Percentiles rank a stretch among this genome's conserved stretches.
phyloP scores from a whole-genome alignment of 495 filamentous ascomycete species.

The Margaritispora aquatica region DNA sequence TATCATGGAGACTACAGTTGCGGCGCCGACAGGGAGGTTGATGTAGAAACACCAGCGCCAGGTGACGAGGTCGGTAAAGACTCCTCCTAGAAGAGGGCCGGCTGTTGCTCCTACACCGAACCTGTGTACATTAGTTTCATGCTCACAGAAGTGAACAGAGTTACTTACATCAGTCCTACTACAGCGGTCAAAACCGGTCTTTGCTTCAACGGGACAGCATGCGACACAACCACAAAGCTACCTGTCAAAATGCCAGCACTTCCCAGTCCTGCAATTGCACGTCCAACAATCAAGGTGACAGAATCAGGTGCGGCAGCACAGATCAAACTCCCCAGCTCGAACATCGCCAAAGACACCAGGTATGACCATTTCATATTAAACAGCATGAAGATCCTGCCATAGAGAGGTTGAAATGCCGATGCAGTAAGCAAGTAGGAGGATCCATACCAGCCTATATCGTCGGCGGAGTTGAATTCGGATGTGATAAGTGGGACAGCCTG shows the following conservation, averaged over 20 bases:
- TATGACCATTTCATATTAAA: constrained; percentile 39
- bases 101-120: constrained; percentile 60
- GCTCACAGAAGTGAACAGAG: neutral
- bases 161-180: constrained; percentile 13
- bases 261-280: constrained; percentile 41
- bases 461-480: constrained; percentile 36
- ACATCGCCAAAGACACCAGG: constrained; percentile 34
- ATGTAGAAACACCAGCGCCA: constrained; percentile 24
- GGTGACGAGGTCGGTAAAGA: constrained; percentile 43
- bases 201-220: constrained; percentile 9
- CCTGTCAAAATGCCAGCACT: constrained; percentile 33
- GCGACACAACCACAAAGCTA: constrained; percentile 43
- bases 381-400: constrained; percentile 41
- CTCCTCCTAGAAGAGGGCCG: constrained; percentile 59
- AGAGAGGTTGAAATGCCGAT: constrained; percentile 40
- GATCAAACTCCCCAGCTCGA: constrained; percentile 45
- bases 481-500: constrained; percentile 44
- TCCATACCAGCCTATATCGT: constrained; percentile 51
- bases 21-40: constrained; percentile 50
- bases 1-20: constrained; percentile 34
- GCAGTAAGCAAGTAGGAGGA: constrained; percentile 44
- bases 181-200: constrained; percentile 14
- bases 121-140: constrained; percentile 11
- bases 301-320: constrained; percentile 49
- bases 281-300: constrained; percentile 46